Percentiles rank a stretch among this genome's conserved stretches.
phyloP scores from a whole-genome alignment of 129 eudicot species.

The Artemisia tridentata region DNA sequence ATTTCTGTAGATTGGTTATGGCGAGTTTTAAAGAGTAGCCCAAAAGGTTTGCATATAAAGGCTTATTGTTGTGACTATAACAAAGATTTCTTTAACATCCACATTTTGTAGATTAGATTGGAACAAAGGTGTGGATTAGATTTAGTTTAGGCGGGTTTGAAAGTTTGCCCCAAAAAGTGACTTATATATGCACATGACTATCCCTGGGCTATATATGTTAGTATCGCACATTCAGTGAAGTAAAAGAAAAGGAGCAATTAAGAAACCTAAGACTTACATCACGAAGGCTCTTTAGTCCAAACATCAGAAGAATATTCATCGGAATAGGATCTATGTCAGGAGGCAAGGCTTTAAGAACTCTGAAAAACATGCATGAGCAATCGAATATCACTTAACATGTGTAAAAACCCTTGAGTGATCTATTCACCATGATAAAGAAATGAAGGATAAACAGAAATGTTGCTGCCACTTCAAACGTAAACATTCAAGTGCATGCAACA shows the following conservation, averaged over 20 bases:
- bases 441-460: neutral
- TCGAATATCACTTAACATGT: slow-evolving; percentile 16
- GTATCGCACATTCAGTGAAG: too few species aligned
- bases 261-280: slow-evolving; percentile 54
- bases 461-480: neutral
- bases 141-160: too few species aligned
- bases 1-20: neutral
- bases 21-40: neutral
- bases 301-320: slow-evolving; percentile 52
- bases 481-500: neutral
- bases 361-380: slow-evolving; percentile 36
- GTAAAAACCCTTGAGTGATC: slow-evolving; percentile 1
- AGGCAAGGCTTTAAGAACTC: slow-evolving; percentile 65
- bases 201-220: too few species aligned
- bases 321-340: slow-evolving; percentile 79
- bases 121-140: too few species aligned
- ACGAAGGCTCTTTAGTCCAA: slow-evolving; percentile 61
- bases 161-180: too few species aligned
- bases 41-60: neutral
- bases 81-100: too few species aligned
- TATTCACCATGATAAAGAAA: neutral
- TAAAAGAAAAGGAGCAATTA: neutral
- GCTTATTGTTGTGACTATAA: too few species aligned
- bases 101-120: too few species aligned
- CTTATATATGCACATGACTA: too few species aligned